Conservation (phyloP, 257 asterid genomes). For the Misopates orontium region DNA sequence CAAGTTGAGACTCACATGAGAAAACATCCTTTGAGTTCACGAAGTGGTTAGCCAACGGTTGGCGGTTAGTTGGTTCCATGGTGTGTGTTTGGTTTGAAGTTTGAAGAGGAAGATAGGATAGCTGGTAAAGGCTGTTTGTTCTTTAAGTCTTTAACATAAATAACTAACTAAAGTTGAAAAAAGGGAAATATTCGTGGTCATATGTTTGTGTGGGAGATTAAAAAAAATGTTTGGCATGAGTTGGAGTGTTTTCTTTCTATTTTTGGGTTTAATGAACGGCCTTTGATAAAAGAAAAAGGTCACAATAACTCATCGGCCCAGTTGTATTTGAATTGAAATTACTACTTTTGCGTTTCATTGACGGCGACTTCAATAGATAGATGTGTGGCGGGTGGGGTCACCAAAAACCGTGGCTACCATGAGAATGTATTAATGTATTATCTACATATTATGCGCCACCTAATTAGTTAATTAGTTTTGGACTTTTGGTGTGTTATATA, state of each 20-base stretch:
- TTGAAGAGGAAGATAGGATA: conserved; percentile 17
- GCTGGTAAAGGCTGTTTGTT: neutral
- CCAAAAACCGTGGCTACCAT: neutral
- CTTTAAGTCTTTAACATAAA: neutral
- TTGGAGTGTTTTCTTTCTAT: neutral
- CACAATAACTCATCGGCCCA: neutral
- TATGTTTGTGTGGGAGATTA: neutral
- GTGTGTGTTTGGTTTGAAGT: neutral
- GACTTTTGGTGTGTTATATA: neutral
- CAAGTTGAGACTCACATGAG: neutral
- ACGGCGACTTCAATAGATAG: neutral
- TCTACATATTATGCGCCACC: neutral
- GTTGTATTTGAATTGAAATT: neutral
- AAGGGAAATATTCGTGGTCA: neutral
- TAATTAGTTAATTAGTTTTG: neutral
- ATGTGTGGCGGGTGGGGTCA: neutral
- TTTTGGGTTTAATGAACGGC: conserved; percentile 4
- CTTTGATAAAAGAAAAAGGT: neutral
- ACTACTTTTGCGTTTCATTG: neutral
- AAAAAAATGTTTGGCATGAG: neutral
- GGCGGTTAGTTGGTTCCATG: neutral
- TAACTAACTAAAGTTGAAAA: neutral
- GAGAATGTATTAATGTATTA: neutral
- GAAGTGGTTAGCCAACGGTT: neutral
- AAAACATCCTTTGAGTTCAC: conserved; percentile 19